A percentile compares a stretch with the other conserved stretches of the same genome.
Evolutionary conservation across 352 stramenopile genomes (phyloP).

Genomic region (Elongisporangium anandrum): DNA sequence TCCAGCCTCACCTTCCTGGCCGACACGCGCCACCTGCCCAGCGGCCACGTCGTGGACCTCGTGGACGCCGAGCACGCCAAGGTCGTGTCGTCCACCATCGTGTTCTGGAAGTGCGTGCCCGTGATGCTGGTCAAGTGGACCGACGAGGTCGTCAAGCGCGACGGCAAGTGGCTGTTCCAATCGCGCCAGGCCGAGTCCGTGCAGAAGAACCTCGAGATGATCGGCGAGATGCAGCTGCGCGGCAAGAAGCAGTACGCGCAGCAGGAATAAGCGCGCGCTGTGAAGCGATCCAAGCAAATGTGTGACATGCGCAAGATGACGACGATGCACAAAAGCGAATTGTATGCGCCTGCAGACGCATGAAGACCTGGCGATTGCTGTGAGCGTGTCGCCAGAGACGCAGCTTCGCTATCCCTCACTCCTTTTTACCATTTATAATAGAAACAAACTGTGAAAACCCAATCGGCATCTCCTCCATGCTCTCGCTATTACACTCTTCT

Average conservation of each 20-base stretch:
- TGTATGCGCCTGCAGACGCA: background rate
- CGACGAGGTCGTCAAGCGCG: slow-evolving; percentile 68
- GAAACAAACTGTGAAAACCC: background rate
- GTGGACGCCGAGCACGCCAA: slow-evolving; percentile 43
- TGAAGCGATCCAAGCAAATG: background rate
- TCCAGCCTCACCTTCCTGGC: slow-evolving; percentile 73
- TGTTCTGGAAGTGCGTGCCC: slow-evolving; percentile 85
- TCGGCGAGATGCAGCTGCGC: slow-evolving; percentile 84
- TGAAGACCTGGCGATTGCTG: background rate
- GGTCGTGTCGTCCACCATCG: slow-evolving; percentile 59
- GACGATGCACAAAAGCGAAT: background rate
- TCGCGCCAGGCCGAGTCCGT: slow-evolving; percentile 63
- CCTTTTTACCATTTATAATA: background rate
- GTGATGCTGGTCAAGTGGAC: slow-evolving; percentile 83
- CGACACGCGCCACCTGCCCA: slow-evolving; percentile 77
- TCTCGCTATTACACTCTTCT: background rate
- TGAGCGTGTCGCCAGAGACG: background rate
- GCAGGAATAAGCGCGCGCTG: slow-evolving; percentile 22
- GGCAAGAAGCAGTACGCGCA: slow-evolving; percentile 86
- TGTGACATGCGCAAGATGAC: background rate
- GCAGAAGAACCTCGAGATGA: slow-evolving; percentile 89
- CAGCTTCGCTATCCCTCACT: background rate
- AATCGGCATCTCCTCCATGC: background rate
- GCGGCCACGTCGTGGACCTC: slow-evolving; percentile 74
- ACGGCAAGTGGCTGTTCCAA: slow-evolving; percentile 76